Evolutionary conservation across 371 early-diverging fungal species (phyloP), one percentile per base, ranked within the genome.

Genomic region (Lichtheimia ornata): DNA sequence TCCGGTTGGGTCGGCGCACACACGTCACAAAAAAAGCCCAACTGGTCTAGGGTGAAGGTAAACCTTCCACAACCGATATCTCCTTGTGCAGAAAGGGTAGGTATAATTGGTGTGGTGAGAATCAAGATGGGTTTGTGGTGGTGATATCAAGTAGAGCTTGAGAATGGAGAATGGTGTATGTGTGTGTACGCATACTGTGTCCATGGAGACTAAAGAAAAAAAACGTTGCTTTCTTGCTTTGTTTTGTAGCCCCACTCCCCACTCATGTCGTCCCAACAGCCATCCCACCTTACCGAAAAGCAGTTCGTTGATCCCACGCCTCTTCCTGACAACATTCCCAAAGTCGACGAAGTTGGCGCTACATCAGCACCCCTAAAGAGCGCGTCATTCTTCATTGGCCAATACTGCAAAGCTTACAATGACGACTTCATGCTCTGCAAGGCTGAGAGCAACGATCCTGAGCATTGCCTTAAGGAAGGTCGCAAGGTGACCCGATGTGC

Each of bases 351-450:
- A 73, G 85, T 97, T 43, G 96, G 97, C 35, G 77, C 84, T 30
- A 94, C 97, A 30, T 94, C 94, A 22, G 97, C 97, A 17, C 96
- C 97, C 22, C 81, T 98, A 60, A 91, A 90, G 74, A 95, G 96
- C 47, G 94, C 95, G 60, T 84, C 96, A 25, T 97, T 90, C 76
- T 92, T 92, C 74, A 90, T 97, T 69, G 94, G 92, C 43, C 76
- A 84, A 55, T 85, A 88, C 70, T 98, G 98, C 89, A 89, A 92
- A 74, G 89, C 88, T 59, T 96, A 93, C 83, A 91, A 88, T 66
- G 95, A 96, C 65, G 98, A 98, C 73, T 98, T 91, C 70, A 94
- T 98, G 93, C 86, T 94, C 54, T 97, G 98, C 87, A 98, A 96
- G 83, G 79, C 84, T 65, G 95, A 96, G 69, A 91, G 84, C 77